These are phyloP conservation scores for Grosmannia clavigera DNA, from an alignment of 2,329 filamentous ascomycete genomes.

Conservation along the genomic window DNA sequence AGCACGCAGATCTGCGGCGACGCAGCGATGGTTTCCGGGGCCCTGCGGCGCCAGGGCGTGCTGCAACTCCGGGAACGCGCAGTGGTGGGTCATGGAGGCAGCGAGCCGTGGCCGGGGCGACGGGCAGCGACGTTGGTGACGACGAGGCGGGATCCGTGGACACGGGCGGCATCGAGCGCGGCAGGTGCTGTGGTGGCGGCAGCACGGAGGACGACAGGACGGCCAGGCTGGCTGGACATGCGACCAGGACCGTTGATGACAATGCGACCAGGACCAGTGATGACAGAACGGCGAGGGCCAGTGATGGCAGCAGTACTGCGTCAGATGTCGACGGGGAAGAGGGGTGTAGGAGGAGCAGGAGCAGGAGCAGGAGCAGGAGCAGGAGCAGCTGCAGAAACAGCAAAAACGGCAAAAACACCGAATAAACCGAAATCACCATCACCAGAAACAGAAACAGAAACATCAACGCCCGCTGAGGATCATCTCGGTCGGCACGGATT, in stretches of 20 bases:
- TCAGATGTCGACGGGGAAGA: background rate
- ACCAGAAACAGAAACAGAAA: slow-evolving; percentile 14
- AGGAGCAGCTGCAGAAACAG: background rate
- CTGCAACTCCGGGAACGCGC: slow-evolving; percentile 10
- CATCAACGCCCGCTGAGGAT: slow-evolving; percentile 13
- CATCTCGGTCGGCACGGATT: slow-evolving; percentile 19
- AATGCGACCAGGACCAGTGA: background rate
- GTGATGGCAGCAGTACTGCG: background rate
- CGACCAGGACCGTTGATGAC: background rate
- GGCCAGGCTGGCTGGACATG: background rate
- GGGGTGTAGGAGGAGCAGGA: no score
- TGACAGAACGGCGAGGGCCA: no score
- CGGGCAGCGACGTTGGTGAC: background rate
- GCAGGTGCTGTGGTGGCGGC: background rate
- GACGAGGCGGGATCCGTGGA: background rate
- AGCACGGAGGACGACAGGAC: background rate
- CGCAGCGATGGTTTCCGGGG: slow-evolving; percentile 8
- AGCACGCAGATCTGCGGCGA: background rate
- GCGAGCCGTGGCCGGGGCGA: background rate
- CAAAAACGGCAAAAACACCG: background rate
- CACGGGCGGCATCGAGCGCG: background rate
- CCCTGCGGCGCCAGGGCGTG: slow-evolving; percentile 10
- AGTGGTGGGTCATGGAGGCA: background rate
- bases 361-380: no score
- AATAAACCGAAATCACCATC: no score